A percentile compares a stretch with the other conserved stretches of the same genome.
These are phyloP conservation scores for Chytriomyces sp. DNA, from an alignment of 192 early-diverging fungal species.

Conservation along the genomic window DNA sequence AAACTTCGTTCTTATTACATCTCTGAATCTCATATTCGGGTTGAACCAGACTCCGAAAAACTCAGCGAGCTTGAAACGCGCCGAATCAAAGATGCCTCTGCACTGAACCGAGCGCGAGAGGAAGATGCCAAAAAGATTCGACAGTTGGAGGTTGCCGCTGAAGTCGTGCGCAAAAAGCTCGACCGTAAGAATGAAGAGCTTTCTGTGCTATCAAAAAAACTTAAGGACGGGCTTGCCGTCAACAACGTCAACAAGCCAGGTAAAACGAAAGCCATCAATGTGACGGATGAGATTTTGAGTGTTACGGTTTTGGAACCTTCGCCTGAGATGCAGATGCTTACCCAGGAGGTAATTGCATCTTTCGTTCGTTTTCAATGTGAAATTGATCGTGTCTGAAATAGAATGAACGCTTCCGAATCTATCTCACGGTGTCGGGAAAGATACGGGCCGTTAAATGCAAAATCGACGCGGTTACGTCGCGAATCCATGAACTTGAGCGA, in stretches of 20 bases:
- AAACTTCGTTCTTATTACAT: not conserved
- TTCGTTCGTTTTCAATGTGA: not conserved
- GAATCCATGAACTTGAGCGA: slow-evolving; percentile 3
- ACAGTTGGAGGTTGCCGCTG: slow-evolving; percentile 41
- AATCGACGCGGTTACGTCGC: slow-evolving; percentile 13
- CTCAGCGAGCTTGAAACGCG: slow-evolving; percentile 41
- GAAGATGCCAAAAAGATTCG: slow-evolving; percentile 45
- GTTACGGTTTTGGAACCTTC: slow-evolving; percentile 1
- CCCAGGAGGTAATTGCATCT: not conserved
- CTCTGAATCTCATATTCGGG: not conserved
- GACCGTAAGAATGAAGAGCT: slow-evolving; percentile 48
- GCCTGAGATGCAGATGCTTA: not conserved
- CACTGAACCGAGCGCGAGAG: slow-evolving; percentile 46
- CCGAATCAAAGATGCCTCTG: slow-evolving; percentile 35
- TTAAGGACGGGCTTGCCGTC: slow-evolving; percentile 19
- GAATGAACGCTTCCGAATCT: slow-evolving; percentile 31
- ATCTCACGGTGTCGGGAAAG: slow-evolving; percentile 33
- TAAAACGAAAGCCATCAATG: slow-evolving; percentile 3
- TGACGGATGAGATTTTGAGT: slow-evolving; percentile 9
- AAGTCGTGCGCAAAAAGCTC: slow-evolving; percentile 45
- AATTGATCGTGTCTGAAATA: not conserved
- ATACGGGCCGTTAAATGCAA: slow-evolving; percentile 29
- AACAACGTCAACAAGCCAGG: not conserved
- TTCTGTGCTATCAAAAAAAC: slow-evolving; percentile 19
- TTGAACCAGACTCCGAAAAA: slow-evolving; percentile 47